Conservation (phyloP, 2,329 filamentous ascomycete genomes). For the Tolypocladium endophyticum region DNA sequence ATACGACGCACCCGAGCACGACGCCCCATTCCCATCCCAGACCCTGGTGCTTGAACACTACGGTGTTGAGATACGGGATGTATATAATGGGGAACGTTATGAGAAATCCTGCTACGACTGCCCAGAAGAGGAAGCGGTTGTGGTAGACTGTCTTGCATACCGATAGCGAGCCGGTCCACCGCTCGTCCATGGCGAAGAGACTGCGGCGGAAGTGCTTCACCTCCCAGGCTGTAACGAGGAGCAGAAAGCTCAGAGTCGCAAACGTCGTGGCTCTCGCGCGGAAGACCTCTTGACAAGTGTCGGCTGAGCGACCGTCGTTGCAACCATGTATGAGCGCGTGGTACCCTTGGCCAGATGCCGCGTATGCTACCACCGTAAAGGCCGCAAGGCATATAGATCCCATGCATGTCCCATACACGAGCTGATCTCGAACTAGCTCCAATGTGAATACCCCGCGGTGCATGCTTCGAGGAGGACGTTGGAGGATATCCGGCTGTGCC, state of each 20-base stretch:
- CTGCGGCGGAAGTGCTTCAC: slow-evolving; percentile 61
- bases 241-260: slow-evolving; percentile 56
- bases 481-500: slow-evolving; percentile 56
- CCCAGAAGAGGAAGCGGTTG: slow-evolving; percentile 59
- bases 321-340: slow-evolving; percentile 43
- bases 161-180: slow-evolving; percentile 36
- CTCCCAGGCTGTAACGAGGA: slow-evolving; percentile 63
- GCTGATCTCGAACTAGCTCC: slow-evolving; percentile 56
- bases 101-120: slow-evolving; percentile 48
- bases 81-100: slow-evolving; percentile 55
- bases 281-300: slow-evolving; percentile 46
- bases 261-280: slow-evolving; percentile 59
- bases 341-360: slow-evolving; percentile 29
- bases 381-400: slow-evolving; percentile 49
- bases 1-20: slow-evolving; percentile 45
- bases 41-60: slow-evolving; percentile 59
- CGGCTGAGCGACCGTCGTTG: slow-evolving; percentile 39
- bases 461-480: slow-evolving; percentile 52
- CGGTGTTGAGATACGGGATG: slow-evolving; percentile 53
- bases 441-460: slow-evolving; percentile 50
- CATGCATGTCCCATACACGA: slow-evolving; percentile 55
- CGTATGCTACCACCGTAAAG: slow-evolving; percentile 51
- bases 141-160: slow-evolving; percentile 53
- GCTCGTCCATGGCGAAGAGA: slow-evolving; percentile 55
- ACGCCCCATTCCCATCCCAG: slow-evolving; percentile 66